A percentile compares a stretch with the other conserved stretches of the same genome.
phyloP scores from a whole-genome alignment of 2,329 filamentous ascomycete species.

The Coniochaeta sp. region DNA sequence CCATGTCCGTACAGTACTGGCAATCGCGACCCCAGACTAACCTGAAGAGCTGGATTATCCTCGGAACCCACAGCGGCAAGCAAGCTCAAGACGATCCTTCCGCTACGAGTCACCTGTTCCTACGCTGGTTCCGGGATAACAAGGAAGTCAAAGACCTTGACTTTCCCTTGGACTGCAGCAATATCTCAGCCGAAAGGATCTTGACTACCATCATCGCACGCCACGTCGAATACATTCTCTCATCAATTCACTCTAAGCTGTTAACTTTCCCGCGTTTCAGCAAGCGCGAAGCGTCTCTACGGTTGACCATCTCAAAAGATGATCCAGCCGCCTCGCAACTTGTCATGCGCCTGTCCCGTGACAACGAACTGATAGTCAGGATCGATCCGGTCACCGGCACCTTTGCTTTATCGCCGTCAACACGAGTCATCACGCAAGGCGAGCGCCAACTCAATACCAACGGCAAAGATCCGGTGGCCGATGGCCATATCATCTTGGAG shows the following conservation, averaged over 20 bases:
- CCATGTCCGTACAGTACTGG: slow-evolving; percentile 90
- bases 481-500: slow-evolving; percentile 52
- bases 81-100: slow-evolving; percentile 29
- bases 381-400: slow-evolving; percentile 75
- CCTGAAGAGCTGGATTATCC: slow-evolving; percentile 82
- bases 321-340: slow-evolving; percentile 64
- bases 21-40: slow-evolving; percentile 35
- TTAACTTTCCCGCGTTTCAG: slow-evolving; percentile 53
- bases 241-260: slow-evolving; percentile 56
- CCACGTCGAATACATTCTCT: slow-evolving; percentile 67
- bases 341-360: slow-evolving; percentile 60
- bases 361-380: slow-evolving; percentile 51
- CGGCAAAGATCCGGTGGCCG: slow-evolving; percentile 45
- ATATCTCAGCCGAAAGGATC: slow-evolving; percentile 67
- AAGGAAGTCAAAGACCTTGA: slow-evolving; percentile 63
- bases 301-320: slow-evolving; percentile 47
- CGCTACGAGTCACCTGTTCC: slow-evolving; percentile 46
- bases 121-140: slow-evolving; percentile 81
- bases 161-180: slow-evolving; percentile 58
- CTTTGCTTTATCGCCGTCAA: slow-evolving; percentile 62
- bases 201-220: slow-evolving; percentile 67
- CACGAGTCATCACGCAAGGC: slow-evolving; percentile 43
- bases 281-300: slow-evolving; percentile 49
- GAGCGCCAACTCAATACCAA: slow-evolving; percentile 59
- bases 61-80: slow-evolving; percentile 68